Percentiles rank a stretch among this genome's conserved stretches.
phyloP scores from a whole-genome alignment of 208 protist species.

The Trypanosoma scelopori region DNA sequence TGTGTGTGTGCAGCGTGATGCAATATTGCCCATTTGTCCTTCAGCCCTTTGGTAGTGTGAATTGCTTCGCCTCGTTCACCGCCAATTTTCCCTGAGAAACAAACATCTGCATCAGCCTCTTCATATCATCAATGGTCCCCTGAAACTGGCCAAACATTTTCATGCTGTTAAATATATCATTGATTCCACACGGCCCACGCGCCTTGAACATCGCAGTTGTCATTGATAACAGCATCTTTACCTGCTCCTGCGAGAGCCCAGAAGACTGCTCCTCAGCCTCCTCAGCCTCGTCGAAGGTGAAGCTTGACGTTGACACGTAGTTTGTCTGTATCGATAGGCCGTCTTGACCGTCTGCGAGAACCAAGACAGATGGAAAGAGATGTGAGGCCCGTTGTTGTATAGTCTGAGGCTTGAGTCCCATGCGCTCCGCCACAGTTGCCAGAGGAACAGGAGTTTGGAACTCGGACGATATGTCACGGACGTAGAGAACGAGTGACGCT shows the following conservation, averaged over 20 bases:
- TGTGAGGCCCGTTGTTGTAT: constrained; percentile 27
- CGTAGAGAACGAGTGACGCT: constrained; percentile 70
- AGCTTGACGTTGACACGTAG: constrained; percentile 30
- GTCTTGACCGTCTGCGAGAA: constrained; percentile 27
- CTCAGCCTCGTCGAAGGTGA: constrained; percentile 39
- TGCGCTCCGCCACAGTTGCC: constrained; percentile 22
- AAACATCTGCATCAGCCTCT: constrained; percentile 68
- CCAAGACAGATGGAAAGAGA: constrained; percentile 27
- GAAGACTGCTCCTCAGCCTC: constrained; percentile 40
- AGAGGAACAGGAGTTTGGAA: constrained; percentile 33
- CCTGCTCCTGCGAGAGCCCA: constrained; percentile 57
- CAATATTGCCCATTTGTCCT: neutral
- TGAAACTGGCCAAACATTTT: constrained; percentile 76
- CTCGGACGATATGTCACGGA: constrained; percentile 46
- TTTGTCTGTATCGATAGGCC: constrained; percentile 42
- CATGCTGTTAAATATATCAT: constrained; percentile 83
- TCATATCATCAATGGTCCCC: constrained; percentile 53
- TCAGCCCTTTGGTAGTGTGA: constrained; percentile 38
- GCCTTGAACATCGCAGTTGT: constrained; percentile 64
- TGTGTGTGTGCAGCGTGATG: neutral
- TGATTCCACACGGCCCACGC: constrained; percentile 43
- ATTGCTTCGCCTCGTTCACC: constrained; percentile 60
- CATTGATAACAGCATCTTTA: constrained; percentile 67
- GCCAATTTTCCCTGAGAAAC: constrained; percentile 48
- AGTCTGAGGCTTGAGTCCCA: constrained; percentile 23